Evolutionary conservation across 495 filamentous ascomycete species (phyloP).

Genomic region (Xylaria nigripes): DNA sequence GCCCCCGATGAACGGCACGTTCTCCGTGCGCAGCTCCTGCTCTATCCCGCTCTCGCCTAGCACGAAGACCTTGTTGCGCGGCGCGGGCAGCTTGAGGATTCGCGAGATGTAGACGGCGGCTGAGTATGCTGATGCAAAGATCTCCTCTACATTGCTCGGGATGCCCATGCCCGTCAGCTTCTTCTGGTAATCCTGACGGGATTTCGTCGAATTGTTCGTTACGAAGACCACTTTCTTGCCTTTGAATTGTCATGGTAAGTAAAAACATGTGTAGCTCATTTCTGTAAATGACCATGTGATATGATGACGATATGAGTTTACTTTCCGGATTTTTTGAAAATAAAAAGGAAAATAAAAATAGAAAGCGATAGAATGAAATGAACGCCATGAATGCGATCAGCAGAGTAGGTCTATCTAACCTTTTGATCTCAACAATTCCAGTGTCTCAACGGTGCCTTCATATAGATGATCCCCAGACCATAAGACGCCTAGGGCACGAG

Average conservation of each 20-base stretch:
- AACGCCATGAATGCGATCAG: background rate
- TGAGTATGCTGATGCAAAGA: slow-evolving; percentile 93
- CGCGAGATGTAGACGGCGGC: slow-evolving; percentile 93
- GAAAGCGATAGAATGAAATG: background rate
- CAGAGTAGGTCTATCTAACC: slow-evolving; percentile 41
- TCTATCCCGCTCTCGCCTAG: slow-evolving; percentile 90
- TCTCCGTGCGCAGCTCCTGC: slow-evolving; percentile 70
- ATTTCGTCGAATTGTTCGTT: slow-evolving; percentile 98
- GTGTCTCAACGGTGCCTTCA: slow-evolving; percentile 69
- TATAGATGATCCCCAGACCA: slow-evolving; percentile 93
- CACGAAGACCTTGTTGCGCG: slow-evolving; percentile 87
- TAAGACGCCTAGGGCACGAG: slow-evolving; percentile 62
- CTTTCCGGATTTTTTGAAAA: background rate
- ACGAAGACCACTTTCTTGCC: slow-evolving; percentile 94
- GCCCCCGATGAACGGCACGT: slow-evolving; percentile 74
- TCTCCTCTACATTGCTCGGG: slow-evolving; percentile 70
- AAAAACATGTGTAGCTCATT: background rate
- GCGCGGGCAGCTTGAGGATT: slow-evolving; percentile 66
- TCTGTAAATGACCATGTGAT: background rate
- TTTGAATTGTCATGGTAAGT: slow-evolving; percentile 19
- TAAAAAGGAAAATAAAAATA: background rate
- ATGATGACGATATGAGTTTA: background rate
- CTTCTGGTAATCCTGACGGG: slow-evolving; percentile 81
- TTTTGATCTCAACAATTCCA: slow-evolving; percentile 69
- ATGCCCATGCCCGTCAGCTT: slow-evolving; percentile 82